These are phyloP conservation scores for Penicillium desertorum DNA, from an alignment of 495 filamentous ascomycete species.

Conservation along the genomic window DNA sequence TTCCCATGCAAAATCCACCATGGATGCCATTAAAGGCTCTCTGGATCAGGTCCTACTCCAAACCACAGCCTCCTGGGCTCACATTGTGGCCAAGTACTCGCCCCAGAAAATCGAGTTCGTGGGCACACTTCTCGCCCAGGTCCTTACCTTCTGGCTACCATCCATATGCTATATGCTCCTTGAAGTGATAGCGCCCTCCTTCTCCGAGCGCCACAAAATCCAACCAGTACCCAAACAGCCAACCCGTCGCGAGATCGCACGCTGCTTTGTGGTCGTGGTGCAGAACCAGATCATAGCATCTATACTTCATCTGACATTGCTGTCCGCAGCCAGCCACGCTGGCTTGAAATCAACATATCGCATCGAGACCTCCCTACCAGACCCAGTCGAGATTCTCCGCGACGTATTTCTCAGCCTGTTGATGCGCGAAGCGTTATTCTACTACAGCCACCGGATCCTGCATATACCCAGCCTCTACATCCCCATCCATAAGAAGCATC, in stretches of 20 bases:
- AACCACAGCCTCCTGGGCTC: constrained; percentile 25
- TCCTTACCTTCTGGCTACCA: constrained; percentile 54
- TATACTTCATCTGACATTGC: constrained; percentile 34
- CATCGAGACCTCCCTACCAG: constrained; percentile 35
- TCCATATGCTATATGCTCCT: constrained; percentile 43
- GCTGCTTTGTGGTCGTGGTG: constrained; percentile 46
- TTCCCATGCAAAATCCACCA: not conserved
- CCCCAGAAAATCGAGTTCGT: constrained; percentile 44
- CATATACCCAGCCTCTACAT: constrained; percentile 51
- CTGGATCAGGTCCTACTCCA: not conserved
- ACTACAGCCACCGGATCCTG: constrained; percentile 55
- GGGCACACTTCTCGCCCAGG: constrained; percentile 45
- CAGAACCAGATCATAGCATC: constrained; percentile 49
- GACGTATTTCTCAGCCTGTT: constrained; percentile 50
- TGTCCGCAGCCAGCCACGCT: constrained; percentile 23
- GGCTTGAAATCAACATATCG: constrained; percentile 31
- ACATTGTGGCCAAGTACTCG: constrained; percentile 27
- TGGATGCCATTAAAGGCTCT: not conserved
- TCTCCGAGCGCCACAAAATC: constrained; percentile 56
- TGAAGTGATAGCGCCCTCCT: constrained; percentile 43
- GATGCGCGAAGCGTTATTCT: constrained; percentile 54
- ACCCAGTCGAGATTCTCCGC: constrained; percentile 31
- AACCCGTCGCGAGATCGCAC: constrained; percentile 41
- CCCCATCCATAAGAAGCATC: constrained; percentile 57
- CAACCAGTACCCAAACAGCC: constrained; percentile 54